Base-by-base conservation (phyloP, 2,329 filamentous ascomycete genomes). In the Diaporthe vexans region DNA sequence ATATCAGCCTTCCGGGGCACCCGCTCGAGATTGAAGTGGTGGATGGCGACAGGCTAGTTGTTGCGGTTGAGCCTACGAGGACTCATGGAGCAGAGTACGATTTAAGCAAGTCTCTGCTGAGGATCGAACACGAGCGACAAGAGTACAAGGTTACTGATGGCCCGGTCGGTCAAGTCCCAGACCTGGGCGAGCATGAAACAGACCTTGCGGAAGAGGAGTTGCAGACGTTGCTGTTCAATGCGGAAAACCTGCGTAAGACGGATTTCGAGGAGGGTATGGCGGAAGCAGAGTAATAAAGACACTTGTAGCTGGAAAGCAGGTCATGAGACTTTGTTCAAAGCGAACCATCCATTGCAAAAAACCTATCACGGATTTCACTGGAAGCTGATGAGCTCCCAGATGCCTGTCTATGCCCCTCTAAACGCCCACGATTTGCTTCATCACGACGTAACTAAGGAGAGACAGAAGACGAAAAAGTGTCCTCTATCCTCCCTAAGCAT, bases 1-100 rank as follows among this genome's bases (percentile, higher is more conserved):
- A 87, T 68, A 79, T 94, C 71, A 81, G 85, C 52, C 81, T 94
- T 6, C 85, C 87, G 3, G 93, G 93, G 10, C 95, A 94, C 78
- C 89, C 91, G 0, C 87, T 96, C 6, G 89, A 91, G 79, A 79
- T 88, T 15, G 79, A 82, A 37, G 75, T 82, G n/a, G 72, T 82
- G 15, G 63, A 72, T 19, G 76, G 79, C 19, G 72, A 74, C 43
- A 74, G 72, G 33, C 71, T 89, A 46, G 76, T 86, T 52, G 82
- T 84, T 8, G 82, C 86, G 19, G 76, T 87, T 48, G 86, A 89
- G 73, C 78, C 82, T 9, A 29, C 19, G 24, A 48, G 67, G 33
- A 29, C 46, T 11, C 59, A 65, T 17, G 58, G 43, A 21, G 76
- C 78, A 52, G 80, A 81, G 51, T 57, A 74, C 26, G n/a, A 54